These are phyloP conservation scores for Fusarium burgessii DNA, from an alignment of 2,329 filamentous ascomycete species.

Conservation along the genomic window DNA sequence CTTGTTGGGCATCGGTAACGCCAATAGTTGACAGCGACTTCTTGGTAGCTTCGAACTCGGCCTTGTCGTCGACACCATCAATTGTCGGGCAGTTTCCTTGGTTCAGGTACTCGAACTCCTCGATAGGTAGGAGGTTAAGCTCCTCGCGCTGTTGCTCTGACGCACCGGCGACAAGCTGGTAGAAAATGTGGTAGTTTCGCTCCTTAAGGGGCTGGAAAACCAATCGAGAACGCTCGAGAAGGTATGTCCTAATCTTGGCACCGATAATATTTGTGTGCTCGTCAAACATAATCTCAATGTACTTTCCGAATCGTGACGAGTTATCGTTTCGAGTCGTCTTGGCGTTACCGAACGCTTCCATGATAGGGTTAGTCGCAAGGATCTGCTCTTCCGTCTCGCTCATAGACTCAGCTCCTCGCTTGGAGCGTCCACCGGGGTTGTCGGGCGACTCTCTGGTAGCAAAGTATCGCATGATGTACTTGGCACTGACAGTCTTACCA, in stretches of 20 bases:
- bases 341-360: conserved; percentile 99
- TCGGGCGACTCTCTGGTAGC: conserved; percentile 95
- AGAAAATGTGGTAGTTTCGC: conserved; percentile 99
- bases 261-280: conserved; percentile 95
- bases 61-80: conserved; percentile 94
- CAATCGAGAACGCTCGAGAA: conserved; percentile 93
- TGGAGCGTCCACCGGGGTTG: conserved; percentile 81
- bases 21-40: conserved; percentile 90
- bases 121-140: conserved; percentile 81
- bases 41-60: conserved; percentile 90
- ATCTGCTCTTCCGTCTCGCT: conserved; percentile 99
- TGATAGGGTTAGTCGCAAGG: conserved; percentile 97
- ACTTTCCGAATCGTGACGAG: conserved; percentile 98
- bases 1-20: conserved; percentile 78
- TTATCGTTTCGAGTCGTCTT: conserved; percentile 99
- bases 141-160: conserved; percentile 84
- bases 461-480: conserved; percentile 99
- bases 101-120: conserved; percentile 96
- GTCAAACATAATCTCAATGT: conserved; percentile 99
- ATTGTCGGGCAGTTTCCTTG: conserved; percentile 93
- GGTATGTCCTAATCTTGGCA: conserved; percentile 95
- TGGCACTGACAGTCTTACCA: conserved; percentile 98
- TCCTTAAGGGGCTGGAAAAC: conserved; percentile 98
- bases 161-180: conserved; percentile 94
- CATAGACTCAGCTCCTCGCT: conserved; percentile 83